These are phyloP conservation scores for Thalassiosira profunda DNA, from an alignment of 108 stramenopile genomes.

Conservation along the genomic window DNA sequence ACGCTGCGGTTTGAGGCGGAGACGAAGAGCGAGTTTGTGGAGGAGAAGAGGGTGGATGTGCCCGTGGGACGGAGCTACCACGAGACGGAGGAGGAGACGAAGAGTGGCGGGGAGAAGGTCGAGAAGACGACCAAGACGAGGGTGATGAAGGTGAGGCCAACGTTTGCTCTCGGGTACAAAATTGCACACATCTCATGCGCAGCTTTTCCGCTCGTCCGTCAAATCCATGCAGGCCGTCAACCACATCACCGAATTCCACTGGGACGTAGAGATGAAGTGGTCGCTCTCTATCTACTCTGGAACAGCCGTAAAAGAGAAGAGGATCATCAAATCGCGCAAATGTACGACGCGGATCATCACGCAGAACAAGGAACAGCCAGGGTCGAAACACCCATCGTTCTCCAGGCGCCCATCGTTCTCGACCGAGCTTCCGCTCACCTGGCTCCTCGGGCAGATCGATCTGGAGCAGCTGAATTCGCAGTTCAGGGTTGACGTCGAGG, in stretches of 20 bases:
- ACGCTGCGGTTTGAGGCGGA: conserved; percentile 63
- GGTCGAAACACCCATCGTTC: conserved; percentile 29
- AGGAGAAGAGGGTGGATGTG: conserved; percentile 50
- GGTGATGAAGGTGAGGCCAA: conserved; percentile 22
- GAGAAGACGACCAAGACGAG: conserved; percentile 17
- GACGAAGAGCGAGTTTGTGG: conserved; percentile 43
- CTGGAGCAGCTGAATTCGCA: conserved; percentile 21
- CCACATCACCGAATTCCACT: conserved; percentile 63
- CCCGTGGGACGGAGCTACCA: conserved; percentile 23
- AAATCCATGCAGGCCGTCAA: conserved; percentile 22
- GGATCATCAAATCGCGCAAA: conserved; percentile 44
- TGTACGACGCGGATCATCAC: conserved; percentile 48
- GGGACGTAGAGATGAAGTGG: conserved; percentile 48
- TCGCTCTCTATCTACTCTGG: conserved; percentile 51
- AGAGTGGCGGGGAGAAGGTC: conserved; percentile 12
- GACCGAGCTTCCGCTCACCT: conserved; percentile 66
- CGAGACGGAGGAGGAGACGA: conserved; percentile 19
- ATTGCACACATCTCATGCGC: background rate
- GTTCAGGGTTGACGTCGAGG: conserved; percentile 58
- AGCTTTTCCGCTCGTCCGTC: background rate
- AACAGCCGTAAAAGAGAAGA: conserved; percentile 42
- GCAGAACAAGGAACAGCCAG: conserved; percentile 22
- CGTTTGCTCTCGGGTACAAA: too few relatives aligned
- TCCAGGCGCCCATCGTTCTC: too few relatives aligned
- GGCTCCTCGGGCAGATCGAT: conserved; percentile 70